These are phyloP conservation scores for Cyclotella atomus DNA, from an alignment of 108 stramenopile genomes.

Conservation along the genomic window DNA sequence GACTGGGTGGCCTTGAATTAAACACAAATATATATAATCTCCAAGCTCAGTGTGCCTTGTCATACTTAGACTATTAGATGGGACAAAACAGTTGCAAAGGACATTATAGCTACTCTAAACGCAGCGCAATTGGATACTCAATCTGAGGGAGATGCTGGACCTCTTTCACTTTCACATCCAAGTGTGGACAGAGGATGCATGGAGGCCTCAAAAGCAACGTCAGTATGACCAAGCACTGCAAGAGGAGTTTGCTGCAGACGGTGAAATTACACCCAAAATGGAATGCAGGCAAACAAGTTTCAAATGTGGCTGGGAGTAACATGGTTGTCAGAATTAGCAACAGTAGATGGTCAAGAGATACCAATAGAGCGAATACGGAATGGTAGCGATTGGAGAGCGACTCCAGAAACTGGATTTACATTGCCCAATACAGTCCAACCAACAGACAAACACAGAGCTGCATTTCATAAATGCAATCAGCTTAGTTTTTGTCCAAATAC, in stretches of 20 bases:
- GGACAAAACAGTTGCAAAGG: not conserved
- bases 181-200: not conserved
- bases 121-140: not conserved
- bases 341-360: not conserved
- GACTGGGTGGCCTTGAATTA: not conserved
- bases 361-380: not conserved
- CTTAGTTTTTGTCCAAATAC: not conserved
- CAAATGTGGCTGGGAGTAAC: conserved; percentile 3
- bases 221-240: not conserved
- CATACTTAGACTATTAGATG: not conserved
- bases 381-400: conserved; percentile 2
- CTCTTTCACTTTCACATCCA: not conserved
- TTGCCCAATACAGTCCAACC: not conserved
- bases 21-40: not conserved
- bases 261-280: not conserved
- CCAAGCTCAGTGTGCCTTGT: not conserved
- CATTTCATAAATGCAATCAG: not conserved
- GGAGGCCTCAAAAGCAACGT: not conserved
- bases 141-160: not conserved
- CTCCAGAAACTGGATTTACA: not conserved
- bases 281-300: not conserved
- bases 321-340: not conserved
- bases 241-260: not conserved
- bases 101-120: not conserved
- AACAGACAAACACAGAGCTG: not conserved